Evolutionary conservation across 2,329 filamentous ascomycete species (phyloP).

Genomic region (Cercospora sesami): DNA sequence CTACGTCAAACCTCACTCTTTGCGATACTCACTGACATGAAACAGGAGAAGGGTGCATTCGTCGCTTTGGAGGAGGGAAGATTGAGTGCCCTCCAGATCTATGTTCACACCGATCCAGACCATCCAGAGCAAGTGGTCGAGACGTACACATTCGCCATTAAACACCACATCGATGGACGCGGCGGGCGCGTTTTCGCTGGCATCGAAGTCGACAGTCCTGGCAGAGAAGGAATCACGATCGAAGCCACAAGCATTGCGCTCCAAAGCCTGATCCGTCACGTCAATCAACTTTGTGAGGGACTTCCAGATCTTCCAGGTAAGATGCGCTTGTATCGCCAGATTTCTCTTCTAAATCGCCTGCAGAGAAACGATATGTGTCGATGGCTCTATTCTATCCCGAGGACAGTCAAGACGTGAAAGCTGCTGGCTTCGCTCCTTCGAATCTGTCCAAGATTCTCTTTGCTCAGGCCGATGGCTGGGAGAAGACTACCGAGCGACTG

Average conservation of each 20-base stretch:
- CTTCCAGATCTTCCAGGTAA: constrained; percentile 48
- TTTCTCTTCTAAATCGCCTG: neutral
- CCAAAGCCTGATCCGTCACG: constrained; percentile 45
- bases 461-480: constrained; percentile 43
- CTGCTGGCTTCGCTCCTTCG: constrained; percentile 43
- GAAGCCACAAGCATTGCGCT: constrained; percentile 46
- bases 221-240: constrained; percentile 39
- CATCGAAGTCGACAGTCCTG: constrained; percentile 36
- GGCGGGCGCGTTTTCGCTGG: constrained; percentile 26
- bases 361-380: constrained; percentile 45
- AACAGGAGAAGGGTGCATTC: constrained; percentile 53
- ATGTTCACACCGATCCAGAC: constrained; percentile 45
- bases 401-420: constrained; percentile 43
- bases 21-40: constrained; percentile 28
- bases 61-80: constrained; percentile 46
- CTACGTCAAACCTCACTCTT: neutral
- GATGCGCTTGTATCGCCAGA: constrained; percentile 1
- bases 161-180: constrained; percentile 37
- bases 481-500: constrained; percentile 38
- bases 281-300: constrained; percentile 43
- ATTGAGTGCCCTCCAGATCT: constrained; percentile 50
- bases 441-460: constrained; percentile 40
- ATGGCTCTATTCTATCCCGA: constrained; percentile 50
- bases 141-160: constrained; percentile 53
- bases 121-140: constrained; percentile 45